Percentiles rank a stretch among this genome's conserved stretches.
Conservation (phyloP, 163 green algal genomes). For the Chlorella variabilis region DNA sequence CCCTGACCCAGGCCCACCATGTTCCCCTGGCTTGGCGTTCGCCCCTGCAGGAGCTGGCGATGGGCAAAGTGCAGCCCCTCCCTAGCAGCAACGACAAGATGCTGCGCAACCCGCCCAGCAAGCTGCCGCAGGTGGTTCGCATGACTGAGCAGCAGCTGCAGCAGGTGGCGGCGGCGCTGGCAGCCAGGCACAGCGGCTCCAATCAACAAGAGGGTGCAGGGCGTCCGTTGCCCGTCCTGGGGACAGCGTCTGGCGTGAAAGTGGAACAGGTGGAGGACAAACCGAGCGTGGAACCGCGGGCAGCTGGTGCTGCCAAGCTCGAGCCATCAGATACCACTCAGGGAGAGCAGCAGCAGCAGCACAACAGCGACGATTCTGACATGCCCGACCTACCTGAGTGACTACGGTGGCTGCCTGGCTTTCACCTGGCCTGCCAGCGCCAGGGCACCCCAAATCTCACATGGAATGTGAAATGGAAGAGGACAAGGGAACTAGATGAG, state of each 20-base stretch:
- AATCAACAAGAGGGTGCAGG: not conserved
- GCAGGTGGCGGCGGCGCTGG: not conserved
- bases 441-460: too few species aligned
- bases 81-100: not conserved
- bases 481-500: too few species aligned
- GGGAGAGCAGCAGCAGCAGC: too few species aligned
- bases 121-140: not conserved
- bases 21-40: not conserved
- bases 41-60: constrained; percentile 1
- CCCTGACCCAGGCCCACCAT: not conserved
- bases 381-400: not conserved
- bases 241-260: too few species aligned
- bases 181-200: not conserved
- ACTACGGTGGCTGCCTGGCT: too few species aligned
- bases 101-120: not conserved
- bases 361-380: too few species aligned
- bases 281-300: too few species aligned
- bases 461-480: too few species aligned
- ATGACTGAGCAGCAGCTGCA: constrained; percentile 5
- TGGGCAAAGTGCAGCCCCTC: constrained; percentile 3
- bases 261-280: too few species aligned
- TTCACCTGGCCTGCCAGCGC: too few species aligned
- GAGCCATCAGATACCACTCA: too few species aligned
- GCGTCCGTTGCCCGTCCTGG: too few species aligned
- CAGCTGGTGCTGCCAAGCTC: not conserved